Base-by-base conservation (phyloP, 768 basidiomycete species). In the Galerina marginata region DNA sequence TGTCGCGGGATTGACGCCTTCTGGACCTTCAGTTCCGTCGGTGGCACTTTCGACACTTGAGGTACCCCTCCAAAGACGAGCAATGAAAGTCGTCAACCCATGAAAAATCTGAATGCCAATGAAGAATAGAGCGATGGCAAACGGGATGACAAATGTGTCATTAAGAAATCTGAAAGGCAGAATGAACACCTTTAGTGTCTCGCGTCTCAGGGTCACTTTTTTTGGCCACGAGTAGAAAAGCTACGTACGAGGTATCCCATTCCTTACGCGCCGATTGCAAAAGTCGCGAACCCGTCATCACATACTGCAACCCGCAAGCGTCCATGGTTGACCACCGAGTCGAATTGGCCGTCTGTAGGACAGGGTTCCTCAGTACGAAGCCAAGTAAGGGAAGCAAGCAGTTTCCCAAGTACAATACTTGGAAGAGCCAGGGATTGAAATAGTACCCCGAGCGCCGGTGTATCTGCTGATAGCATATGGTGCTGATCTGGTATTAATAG, bases 121-220 rank as follows among this genome's bases (percentile, higher is more conserved):
- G 33, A 60, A 63, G 23, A 58, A 23, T 14, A 56, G 3, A 4
- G 60, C 33, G 3, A 60, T 16, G 37, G 39, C 33, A 26, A 66
- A 58, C 14, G 65, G 65, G 7, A 66, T 42, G 45, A 37, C 33
- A 26, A 63, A 44, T 7, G 52, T 25, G 7, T 56, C 40, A 37
- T 59, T 59, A 29, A 60, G 16, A 23, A 42, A 53, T 33, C 65
- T 66, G 36, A 37, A 26, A n/a, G 20, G 5, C 45, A 48, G 10
- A 37, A 15, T 12, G 29, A 38, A 12, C 11, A 3, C 3, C 11
- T 9, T 53, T 15, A 42, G 23, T 26, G 12, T 15, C 12, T 25
- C 2, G 37, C 25, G 38, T 39, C 9, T 7, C 4, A 53, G 6
- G 25, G 15, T 14, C 6, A 39, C n/a, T n/a, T n/a, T n/a, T n/a